These are phyloP conservation scores for Leishmania martiniquensis DNA, from an alignment of 208 protist species.

Conservation along the genomic window DNA sequence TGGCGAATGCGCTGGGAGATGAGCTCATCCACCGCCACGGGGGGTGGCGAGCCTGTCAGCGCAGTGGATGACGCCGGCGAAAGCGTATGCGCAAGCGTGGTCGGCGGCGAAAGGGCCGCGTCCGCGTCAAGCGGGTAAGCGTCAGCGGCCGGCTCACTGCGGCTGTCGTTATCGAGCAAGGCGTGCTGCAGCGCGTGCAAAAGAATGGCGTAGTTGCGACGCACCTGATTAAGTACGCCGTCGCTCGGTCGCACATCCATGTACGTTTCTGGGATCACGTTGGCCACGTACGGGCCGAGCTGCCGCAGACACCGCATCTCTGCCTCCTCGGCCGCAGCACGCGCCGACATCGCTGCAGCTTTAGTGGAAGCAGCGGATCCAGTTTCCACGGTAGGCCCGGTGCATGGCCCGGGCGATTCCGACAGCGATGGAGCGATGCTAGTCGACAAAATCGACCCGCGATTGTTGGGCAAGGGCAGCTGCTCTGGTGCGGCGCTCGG, in stretches of 20 bases:
- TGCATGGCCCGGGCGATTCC: neutral
- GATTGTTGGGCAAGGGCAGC: neutral
- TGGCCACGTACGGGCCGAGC: slow-evolving; percentile 42
- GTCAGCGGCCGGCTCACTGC: neutral
- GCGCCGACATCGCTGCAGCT: no score
- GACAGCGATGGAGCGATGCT: neutral
- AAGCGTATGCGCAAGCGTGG: slow-evolving; percentile 10
- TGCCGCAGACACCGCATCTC: slow-evolving; percentile 19
- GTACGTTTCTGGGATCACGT: slow-evolving; percentile 62
- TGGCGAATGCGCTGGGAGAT: slow-evolving; percentile 25
- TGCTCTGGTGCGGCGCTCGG: neutral
- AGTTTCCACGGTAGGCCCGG: no score
- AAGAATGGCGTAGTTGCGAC: slow-evolving; percentile 46
- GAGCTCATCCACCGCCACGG: neutral
- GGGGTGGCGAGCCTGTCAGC: neutral
- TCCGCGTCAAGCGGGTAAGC: neutral
- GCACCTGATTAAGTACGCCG: slow-evolving; percentile 26
- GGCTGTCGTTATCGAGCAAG: slow-evolving; percentile 9
- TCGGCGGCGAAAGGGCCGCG: neutral
- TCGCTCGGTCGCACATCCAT: slow-evolving; percentile 51
- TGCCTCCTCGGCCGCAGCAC: slow-evolving; percentile 8
- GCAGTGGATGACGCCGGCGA: neutral
- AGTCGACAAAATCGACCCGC: neutral
- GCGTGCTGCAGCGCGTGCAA: slow-evolving; percentile 40
- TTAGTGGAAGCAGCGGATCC: neutral